Base-by-base conservation (phyloP, 768 basidiomycete species). In the Boletus coccyginus region DNA sequence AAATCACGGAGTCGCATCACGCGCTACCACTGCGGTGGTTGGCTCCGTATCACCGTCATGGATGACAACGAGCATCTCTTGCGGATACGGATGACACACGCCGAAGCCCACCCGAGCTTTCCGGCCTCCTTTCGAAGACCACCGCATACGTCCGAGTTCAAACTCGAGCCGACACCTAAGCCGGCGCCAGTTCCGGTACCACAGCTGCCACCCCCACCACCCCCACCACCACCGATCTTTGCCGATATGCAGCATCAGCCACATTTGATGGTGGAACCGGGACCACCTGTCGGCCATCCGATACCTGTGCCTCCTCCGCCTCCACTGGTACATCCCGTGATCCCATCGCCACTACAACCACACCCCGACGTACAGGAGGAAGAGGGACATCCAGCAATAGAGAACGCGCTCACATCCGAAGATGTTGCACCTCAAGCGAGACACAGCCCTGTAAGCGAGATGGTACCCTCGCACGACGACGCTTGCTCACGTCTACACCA, bases 31-130 rank as follows among this genome's bases (percentile, higher is more conserved):
- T 71, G 70, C 33, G 70, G 71, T 3, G 70, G 70, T 17, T 71
- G 70, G 70, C 62, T 71, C 24, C 70, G 71, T 21, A 73, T 71
- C 57, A 71, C 70, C 31, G 72, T 73, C 55, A 70, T 71, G 71
- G 71, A 71, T 21, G 71, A 71, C 51, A 71, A 73, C 43, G 70
- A 71, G 43, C 64, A 63, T 31, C 70, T 73, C 29, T 53, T 71
- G 33, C 70, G 70, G 31, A 73, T 71, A 62, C 70, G 70, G 51
- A 71, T 71, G 71, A 73, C 70, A 0, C 70, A 71, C 39, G 68
- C 71, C 19, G 71, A 71, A 39, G 70, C 71, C 0, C 70, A 71
- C 46, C 70, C 70, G 1, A 64, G 63, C 50, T 71, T 71, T 51
- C 70, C 70, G 0, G 67, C 69, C 0, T 73, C 70, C 14, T 71